Evolutionary conservation across 2,329 filamentous ascomycete species (phyloP).

Genomic region (Cladobotryum mycophilum): DNA sequence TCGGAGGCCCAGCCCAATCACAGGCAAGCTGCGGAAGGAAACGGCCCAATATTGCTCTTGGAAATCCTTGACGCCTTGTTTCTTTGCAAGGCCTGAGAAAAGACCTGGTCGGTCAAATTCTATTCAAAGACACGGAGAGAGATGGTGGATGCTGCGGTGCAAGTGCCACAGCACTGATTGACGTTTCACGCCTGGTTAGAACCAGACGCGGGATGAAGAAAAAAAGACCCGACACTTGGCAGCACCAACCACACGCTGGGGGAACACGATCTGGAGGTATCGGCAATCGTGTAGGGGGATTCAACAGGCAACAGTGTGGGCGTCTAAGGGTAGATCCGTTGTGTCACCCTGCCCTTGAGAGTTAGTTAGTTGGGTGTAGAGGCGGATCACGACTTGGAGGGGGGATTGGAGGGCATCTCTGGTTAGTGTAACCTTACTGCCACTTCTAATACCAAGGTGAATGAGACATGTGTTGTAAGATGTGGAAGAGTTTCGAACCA

Average conservation of each 20-base stretch:
- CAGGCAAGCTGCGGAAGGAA: neutral
- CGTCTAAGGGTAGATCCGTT: conserved; percentile 9
- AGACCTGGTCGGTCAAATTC: neutral
- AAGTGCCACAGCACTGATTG: neutral
- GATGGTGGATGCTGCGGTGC: neutral
- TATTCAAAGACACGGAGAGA: neutral
- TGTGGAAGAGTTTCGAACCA: conserved; percentile 3
- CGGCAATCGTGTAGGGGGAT: conserved; percentile 7
- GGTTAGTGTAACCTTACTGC: conserved; percentile 9
- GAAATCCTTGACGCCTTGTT: neutral
- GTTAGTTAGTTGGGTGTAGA: conserved; percentile 4
- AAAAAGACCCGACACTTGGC: no score
- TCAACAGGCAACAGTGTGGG: conserved; percentile 4
- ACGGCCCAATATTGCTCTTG: neutral
- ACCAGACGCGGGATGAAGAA: no score
- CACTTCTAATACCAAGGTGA: neutral
- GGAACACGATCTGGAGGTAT: conserved; percentile 6
- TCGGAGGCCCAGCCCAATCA: neutral
- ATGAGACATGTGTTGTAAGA: neutral
- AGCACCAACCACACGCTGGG: neutral
- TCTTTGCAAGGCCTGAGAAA: neutral
- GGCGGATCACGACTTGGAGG: conserved; percentile 2
- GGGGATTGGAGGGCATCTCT: conserved; percentile 1
- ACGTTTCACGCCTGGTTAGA: no score
- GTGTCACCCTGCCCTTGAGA: conserved; percentile 10